A percentile compares a stretch with the other conserved stretches of the same genome.
phyloP scores from a whole-genome alignment of 495 filamentous ascomycete species.

The Aspergillus taichungensis region DNA sequence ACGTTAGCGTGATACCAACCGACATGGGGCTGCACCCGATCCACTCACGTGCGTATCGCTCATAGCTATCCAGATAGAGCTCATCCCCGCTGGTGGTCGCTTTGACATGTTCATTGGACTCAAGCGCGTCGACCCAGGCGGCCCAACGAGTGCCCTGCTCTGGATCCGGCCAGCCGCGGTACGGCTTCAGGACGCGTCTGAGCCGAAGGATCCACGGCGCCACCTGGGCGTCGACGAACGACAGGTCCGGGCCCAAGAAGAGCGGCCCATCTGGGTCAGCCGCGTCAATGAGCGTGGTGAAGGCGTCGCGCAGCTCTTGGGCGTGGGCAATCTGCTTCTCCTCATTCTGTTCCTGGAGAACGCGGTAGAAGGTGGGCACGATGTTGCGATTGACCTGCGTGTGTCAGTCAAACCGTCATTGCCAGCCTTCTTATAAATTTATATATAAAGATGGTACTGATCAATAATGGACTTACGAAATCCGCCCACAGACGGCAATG shows the following conservation, averaged over 20 bases:
- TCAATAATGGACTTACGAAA: conserved; percentile 49
- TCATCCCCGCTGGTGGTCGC: conserved; percentile 69
- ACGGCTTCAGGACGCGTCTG: conserved; percentile 64
- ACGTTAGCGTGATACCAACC: conserved; percentile 10
- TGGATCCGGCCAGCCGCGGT: conserved; percentile 70
- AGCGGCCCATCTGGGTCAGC: conserved; percentile 66
- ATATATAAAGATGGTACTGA: not conserved
- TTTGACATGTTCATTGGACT: conserved; percentile 61
- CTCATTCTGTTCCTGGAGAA: conserved; percentile 63
- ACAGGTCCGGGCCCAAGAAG: conserved; percentile 64
- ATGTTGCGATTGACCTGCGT: conserved; percentile 71
- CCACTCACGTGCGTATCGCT: conserved; percentile 52
- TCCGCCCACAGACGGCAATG: conserved; percentile 80
- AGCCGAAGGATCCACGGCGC: conserved; percentile 83
- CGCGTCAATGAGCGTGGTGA: conserved; percentile 63
- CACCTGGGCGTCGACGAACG: conserved; percentile 78
- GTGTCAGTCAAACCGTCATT: conserved; percentile 11
- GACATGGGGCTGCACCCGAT: not conserved
- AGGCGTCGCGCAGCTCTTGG: conserved; percentile 57
- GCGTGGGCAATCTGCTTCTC: conserved; percentile 54
- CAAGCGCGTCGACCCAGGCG: conserved; percentile 74
- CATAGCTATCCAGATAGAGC: conserved; percentile 66
- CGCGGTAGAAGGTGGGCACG: conserved; percentile 70
- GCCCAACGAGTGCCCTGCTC: conserved; percentile 62
- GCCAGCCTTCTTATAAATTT: no score